These are phyloP conservation scores for Heterobasidion annosum DNA, from an alignment of 1,284 basidiomycete genomes.

Conservation along the genomic window DNA sequence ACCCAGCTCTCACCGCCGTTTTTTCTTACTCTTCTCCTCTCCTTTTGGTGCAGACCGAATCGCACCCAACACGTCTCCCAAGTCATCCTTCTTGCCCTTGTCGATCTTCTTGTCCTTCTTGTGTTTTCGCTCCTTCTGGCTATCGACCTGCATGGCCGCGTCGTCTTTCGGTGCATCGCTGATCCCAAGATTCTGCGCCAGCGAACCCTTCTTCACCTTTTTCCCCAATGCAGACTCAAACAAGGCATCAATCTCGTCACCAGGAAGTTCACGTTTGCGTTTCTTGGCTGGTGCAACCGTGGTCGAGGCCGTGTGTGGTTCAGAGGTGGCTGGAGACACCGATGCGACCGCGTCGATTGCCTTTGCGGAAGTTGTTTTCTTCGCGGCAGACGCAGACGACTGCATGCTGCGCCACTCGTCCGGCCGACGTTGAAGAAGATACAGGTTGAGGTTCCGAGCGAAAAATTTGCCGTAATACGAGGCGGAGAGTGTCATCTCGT, in stretches of 20 bases:
- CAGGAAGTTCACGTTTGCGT: conserved; percentile 18
- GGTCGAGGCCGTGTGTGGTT: too few species aligned
- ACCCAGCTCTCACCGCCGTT: not conserved
- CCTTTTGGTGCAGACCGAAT: conserved; percentile 33
- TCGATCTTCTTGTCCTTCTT: conserved; percentile 4
- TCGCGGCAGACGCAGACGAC: conserved; percentile 15
- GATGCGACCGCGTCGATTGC: not conserved
- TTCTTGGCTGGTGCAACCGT: conserved; percentile 12
- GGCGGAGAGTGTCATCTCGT: conserved; percentile 62
- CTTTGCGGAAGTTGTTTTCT: not conserved
- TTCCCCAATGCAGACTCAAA: conserved; percentile 50
- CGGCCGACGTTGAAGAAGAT: conserved; percentile 69
- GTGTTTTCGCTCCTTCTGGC: conserved; percentile 13
- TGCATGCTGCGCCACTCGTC: conserved; percentile 75
- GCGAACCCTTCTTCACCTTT: conserved; percentile 44
- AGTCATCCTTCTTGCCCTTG: conserved; percentile 10
- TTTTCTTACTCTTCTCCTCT: conserved; percentile 19
- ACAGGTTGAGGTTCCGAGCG: conserved; percentile 67
- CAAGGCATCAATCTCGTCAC: conserved; percentile 66
- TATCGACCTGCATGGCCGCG: not conserved
- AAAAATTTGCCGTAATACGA: conserved; percentile 87
- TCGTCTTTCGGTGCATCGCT: conserved; percentile 4
- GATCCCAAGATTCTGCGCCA: conserved; percentile 10
- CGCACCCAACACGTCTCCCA: conserved; percentile 32
- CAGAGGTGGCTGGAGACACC: not conserved